A percentile compares a stretch with the other conserved stretches of the same genome.
These are phyloP conservation scores for Paraphoma chrysanthemicola DNA, from an alignment of 2,329 filamentous ascomycete genomes.

Conservation along the genomic window DNA sequence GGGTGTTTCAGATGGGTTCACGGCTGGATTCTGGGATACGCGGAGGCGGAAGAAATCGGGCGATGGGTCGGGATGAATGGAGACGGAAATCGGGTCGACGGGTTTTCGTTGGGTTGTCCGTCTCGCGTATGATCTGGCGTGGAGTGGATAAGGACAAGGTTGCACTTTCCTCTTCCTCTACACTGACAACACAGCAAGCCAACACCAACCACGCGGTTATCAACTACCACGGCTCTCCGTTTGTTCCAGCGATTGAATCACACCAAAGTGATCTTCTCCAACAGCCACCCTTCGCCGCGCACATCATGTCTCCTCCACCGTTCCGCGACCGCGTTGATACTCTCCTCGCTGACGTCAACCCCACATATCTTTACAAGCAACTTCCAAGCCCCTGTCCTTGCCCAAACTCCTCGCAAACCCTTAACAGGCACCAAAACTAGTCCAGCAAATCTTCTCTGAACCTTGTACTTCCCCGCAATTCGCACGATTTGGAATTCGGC, in stretches of 20 bases:
- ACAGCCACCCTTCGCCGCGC: neutral
- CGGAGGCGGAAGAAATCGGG: too few relatives aligned
- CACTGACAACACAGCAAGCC: too few relatives aligned
- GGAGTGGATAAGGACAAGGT: too few relatives aligned
- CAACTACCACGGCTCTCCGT: neutral
- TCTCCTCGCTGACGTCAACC: neutral
- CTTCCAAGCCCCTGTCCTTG: slow-evolving; percentile 10
- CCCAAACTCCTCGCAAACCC: slow-evolving; percentile 2
- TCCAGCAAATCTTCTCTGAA: slow-evolving; percentile 8
- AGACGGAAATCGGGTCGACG: too few relatives aligned
- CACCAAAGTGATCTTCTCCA: neutral
- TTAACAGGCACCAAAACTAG: slow-evolving; percentile 1
- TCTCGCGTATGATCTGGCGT: too few relatives aligned
- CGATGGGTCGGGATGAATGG: too few relatives aligned
- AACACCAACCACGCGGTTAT: too few relatives aligned
- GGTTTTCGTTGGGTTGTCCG: too few relatives aligned
- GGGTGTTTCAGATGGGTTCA: neutral
- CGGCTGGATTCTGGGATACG: neutral
- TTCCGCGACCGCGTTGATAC: slow-evolving; percentile 1
- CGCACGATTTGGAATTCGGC: slow-evolving; percentile 8
- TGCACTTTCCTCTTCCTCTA: too few relatives aligned
- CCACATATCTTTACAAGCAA: neutral
- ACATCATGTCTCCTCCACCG: slow-evolving; percentile 1
- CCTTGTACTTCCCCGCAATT: neutral
- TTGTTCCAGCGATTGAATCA: neutral